These are phyloP conservation scores for Puccinia sorghi DNA, from an alignment of 1,284 basidiomycete species.

Conservation along the genomic window DNA sequence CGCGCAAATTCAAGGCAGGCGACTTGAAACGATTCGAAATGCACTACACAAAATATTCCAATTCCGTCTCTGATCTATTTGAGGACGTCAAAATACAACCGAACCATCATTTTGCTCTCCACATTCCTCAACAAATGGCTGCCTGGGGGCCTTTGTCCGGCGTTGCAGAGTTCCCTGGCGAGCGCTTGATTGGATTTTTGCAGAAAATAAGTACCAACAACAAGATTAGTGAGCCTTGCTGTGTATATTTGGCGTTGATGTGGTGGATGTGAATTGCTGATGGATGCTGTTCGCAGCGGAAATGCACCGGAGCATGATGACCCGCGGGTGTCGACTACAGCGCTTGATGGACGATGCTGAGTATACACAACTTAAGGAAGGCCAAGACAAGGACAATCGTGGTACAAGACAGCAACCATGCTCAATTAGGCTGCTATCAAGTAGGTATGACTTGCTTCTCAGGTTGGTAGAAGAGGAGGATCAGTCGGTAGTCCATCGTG, in stretches of 20 bases:
- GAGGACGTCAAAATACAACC: slow-evolving; percentile 1
- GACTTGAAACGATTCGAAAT: background rate
- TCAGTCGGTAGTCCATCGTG: background rate
- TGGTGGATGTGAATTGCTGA: too few relatives aligned
- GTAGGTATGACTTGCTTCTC: background rate
- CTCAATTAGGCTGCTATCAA: background rate
- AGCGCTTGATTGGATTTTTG: too few relatives aligned
- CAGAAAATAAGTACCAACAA: background rate
- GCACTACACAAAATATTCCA: slow-evolving; percentile 5
- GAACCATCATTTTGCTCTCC: slow-evolving; percentile 35
- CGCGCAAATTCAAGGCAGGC: background rate
- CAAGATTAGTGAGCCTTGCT: background rate
- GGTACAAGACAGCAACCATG: background rate
- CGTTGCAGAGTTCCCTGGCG: background rate
- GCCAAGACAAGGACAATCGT: too few relatives aligned
- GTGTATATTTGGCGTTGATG: too few relatives aligned
- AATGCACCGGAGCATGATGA: slow-evolving; percentile 19
- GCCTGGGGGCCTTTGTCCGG: slow-evolving; percentile 21
- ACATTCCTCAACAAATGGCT: slow-evolving; percentile 32
- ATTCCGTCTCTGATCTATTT: background rate
- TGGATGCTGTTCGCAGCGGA: background rate
- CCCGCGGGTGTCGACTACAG: background rate
- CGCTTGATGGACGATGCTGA: too few relatives aligned
- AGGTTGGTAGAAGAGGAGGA: background rate
- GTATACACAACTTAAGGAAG: background rate